These are phyloP conservation scores for Hylodesmum podocarpum DNA, from an alignment of 306 rosid species.

Conservation along the genomic window DNA sequence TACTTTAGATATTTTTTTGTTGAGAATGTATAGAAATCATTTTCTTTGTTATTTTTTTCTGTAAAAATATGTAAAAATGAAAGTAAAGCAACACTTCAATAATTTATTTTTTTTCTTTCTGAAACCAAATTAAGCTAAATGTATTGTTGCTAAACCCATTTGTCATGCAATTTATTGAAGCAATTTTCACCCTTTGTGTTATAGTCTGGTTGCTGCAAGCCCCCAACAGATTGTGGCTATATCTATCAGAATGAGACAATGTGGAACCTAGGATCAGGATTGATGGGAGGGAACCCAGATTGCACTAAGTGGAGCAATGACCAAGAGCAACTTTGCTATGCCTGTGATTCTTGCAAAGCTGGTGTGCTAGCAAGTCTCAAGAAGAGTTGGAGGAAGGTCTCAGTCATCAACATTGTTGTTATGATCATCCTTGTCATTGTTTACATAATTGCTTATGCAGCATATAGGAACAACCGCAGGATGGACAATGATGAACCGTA, in stretches of 20 bases:
- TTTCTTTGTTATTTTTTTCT: neutral
- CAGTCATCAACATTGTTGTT: conserved; percentile 76
- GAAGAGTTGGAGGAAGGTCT: conserved; percentile 94
- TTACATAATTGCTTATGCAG: conserved; percentile 74
- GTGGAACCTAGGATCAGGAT: conserved; percentile 53
- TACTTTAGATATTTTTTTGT: too few relatives aligned
- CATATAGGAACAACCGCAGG: conserved; percentile 69
- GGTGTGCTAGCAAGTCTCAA: conserved; percentile 82
- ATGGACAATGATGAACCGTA: conserved; percentile 81
- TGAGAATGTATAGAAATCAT: too few relatives aligned
- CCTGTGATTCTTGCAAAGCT: conserved; percentile 84
- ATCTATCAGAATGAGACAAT: conserved; percentile 60
- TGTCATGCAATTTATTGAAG: neutral
- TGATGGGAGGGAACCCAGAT: conserved; percentile 39
- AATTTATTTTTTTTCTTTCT: neutral
- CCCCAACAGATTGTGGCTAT: conserved; percentile 76
- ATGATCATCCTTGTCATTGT: conserved; percentile 69
- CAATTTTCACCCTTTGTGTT: neutral
- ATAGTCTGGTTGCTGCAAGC: conserved; percentile 99
- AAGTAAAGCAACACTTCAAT: neutral
- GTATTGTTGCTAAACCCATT: neutral
- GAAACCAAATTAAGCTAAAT: neutral
- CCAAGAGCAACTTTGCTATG: conserved; percentile 67
- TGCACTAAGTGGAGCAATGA: conserved; percentile 80
- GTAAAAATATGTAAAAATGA: neutral